Evolutionary conservation across 768 basidiomycete genomes (phyloP), one percentile per base, ranked within the genome.

Genomic region (Russula virescens): DNA sequence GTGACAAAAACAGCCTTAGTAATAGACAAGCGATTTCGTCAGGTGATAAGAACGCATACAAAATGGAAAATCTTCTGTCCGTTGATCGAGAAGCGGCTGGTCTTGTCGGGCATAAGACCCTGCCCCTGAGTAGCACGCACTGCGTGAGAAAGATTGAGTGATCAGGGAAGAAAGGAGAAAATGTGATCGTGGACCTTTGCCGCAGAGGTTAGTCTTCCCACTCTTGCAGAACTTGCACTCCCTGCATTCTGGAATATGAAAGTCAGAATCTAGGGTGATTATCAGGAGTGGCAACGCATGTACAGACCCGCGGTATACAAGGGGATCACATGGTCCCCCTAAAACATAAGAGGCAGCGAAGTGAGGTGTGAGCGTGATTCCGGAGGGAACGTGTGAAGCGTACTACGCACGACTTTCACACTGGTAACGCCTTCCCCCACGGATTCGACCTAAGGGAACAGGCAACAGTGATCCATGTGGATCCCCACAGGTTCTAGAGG

Each of bases 201-300:
- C 89, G 72, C 96, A 99, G n/a, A 99, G 84, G 75, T 99, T 99
- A 61, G 97, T 99, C 81, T 98, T 98, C 58, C 91, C 92, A 64
- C 90, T 92, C 76, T 88, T 96, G 82, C 97, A 99, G 80, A 98
- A 98, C 75, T 98, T 98, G 80, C 97, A 99, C 77, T 99, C 89
- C 42, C 83, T 84, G 72, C 94, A 97, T 75, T 97, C 94, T 72
- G 58, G 14, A 42, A 26, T 25, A 57, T 52, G 62, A 48, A 61
- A 49, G 51, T 62, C 23, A 23, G 25, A 51, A 40, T 25, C 28
- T 9, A 38, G 10, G 19, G 38, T 13, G 31, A 43, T 9, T 13
- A 60, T 18, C 31, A 18, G 14, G 16, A 38, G 31, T 25, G n/a
- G 28, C 25, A 8, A 42, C 19, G 50, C 21, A 28, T 23, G 38